Conservation (phyloP, 1,284 basidiomycete genomes). For the Polyporus tsugae region DNA sequence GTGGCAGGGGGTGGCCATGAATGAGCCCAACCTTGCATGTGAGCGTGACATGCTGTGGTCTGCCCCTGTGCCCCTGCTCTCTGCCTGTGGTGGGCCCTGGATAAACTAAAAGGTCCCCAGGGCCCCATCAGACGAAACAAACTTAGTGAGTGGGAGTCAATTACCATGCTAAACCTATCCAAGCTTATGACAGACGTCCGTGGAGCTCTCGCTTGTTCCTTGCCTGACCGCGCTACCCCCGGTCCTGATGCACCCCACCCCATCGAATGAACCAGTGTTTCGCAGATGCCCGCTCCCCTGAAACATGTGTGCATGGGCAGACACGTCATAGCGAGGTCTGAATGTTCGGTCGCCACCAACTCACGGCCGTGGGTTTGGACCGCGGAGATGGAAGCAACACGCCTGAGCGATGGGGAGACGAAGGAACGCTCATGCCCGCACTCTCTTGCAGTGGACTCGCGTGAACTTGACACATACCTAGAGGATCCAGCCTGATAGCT, state of each 20-base stretch:
- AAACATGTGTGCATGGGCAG: neutral
- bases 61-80: neutral
- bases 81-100: neutral
- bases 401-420: neutral
- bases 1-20: too few species aligned
- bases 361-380: neutral
- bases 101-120: neutral
- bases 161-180: neutral
- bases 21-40: too few species aligned
- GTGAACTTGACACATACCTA: constrained; percentile 52
- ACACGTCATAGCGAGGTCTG: neutral
- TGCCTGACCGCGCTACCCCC: neutral
- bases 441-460: neutral
- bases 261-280: neutral
- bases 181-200: neutral
- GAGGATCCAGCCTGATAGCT: constrained; percentile 86
- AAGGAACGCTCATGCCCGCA: neutral
- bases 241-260: neutral
- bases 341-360: neutral
- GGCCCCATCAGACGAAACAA: neutral
- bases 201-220: neutral
- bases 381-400: neutral
- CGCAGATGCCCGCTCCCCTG: neutral
- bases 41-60: neutral
- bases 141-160: neutral